Percentiles rank a stretch among this genome's conserved stretches.
phyloP scores from a whole-genome alignment of 768 basidiomycete genomes.

The Russula brevipes region DNA sequence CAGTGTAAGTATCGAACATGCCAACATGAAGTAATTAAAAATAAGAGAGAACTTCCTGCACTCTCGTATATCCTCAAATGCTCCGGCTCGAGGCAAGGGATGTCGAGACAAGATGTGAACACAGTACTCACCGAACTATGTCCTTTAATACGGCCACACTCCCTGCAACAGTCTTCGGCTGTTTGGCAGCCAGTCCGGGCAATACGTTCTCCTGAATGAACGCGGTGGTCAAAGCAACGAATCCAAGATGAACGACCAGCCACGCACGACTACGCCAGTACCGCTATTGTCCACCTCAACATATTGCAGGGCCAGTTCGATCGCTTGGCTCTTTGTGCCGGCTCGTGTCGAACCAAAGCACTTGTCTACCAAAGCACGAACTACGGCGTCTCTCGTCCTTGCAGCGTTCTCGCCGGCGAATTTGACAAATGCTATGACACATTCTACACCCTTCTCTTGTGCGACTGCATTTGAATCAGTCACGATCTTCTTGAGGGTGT shows the following conservation, averaged over 20 bases:
- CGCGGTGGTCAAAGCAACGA: not conserved
- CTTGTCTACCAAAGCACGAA: constrained; percentile 94
- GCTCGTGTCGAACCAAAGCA: constrained; percentile 87
- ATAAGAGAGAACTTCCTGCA: not conserved
- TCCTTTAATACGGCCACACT: constrained; percentile 76
- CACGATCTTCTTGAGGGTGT: constrained; percentile 79
- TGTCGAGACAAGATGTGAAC: not conserved
- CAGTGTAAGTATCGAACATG: not conserved
- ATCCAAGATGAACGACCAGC: constrained; percentile 23
- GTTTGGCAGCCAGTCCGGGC: constrained; percentile 84
- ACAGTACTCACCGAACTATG: constrained; percentile 61
- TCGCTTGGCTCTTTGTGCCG: constrained; percentile 82
- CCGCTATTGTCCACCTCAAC: constrained; percentile 91
- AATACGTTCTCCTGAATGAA: constrained; percentile 51
- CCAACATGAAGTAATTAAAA: not conserved
- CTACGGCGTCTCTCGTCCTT: constrained; percentile 70
- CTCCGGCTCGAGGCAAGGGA: not conserved
- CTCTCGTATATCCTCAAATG: not conserved
- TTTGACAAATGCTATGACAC: constrained; percentile 78
- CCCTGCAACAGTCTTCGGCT: constrained; percentile 88
- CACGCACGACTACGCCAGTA: constrained; percentile 81
- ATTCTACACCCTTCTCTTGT: constrained; percentile 96
- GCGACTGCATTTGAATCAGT: constrained; percentile 94
- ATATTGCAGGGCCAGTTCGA: constrained; percentile 84
- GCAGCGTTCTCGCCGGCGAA: constrained; percentile 87